These are phyloP conservation scores for Mariannaea sp. DNA, from an alignment of 2,329 filamentous ascomycete genomes.

Conservation along the genomic window DNA sequence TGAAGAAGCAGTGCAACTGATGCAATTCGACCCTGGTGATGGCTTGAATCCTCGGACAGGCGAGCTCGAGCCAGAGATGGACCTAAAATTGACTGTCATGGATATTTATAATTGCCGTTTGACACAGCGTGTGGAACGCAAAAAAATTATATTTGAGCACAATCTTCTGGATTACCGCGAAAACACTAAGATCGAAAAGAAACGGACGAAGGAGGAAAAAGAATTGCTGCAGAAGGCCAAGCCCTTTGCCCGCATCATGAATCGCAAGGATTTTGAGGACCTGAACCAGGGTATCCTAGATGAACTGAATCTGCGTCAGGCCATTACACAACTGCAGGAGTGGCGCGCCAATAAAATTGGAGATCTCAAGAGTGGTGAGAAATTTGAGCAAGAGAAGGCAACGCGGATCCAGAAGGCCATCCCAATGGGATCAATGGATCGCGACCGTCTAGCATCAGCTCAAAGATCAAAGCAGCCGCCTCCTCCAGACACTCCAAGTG, in stretches of 20 bases:
- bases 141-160: conserved; percentile 97
- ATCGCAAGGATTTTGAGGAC: conserved; percentile 84
- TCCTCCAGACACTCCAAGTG: conserved; percentile 72
- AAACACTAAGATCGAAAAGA: conserved; percentile 89
- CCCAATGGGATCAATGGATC: conserved; percentile 82
- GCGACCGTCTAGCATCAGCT: conserved; percentile 73
- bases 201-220: conserved; percentile 91
- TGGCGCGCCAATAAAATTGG: conserved; percentile 87
- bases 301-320: conserved; percentile 88
- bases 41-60: conserved; percentile 84
- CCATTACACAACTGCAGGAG: conserved; percentile 88
- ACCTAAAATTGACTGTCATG: conserved; percentile 97
- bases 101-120: conserved; percentile 95
- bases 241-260: conserved; percentile 97
- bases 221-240: conserved; percentile 93
- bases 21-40: conserved; percentile 97
- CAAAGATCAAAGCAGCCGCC: conserved; percentile 71
- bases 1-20: conserved; percentile 95
- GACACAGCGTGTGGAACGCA: conserved; percentile 88
- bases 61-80: conserved; percentile 92
- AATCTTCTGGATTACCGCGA: conserved; percentile 91
- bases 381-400: conserved; percentile 89
- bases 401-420: conserved; percentile 70
- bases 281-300: conserved; percentile 86
- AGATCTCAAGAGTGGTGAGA: conserved; percentile 83